Base-by-base conservation (phyloP, 352 stramenopile species). In the Saprolegnia diclina region DNA sequence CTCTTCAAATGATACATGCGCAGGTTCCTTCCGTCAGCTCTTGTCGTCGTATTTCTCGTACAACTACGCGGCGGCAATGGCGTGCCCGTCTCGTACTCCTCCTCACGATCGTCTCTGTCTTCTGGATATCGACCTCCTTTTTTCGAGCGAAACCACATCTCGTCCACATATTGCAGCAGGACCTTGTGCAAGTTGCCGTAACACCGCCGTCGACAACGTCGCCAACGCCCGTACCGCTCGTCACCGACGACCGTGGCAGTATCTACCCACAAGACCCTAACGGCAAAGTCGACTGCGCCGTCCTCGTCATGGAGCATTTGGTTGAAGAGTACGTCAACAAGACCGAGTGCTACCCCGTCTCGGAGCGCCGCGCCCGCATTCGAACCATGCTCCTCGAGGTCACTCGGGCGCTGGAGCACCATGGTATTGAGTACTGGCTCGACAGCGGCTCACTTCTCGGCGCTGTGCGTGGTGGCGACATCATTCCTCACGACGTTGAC, bases 401-500 rank as follows among this genome's bases (percentile, higher is more conserved):
- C 35, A 40, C n/a, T 59, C 13, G 19, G 35, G 16, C 19, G 13
- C 10, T 67, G 19, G 59, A 55, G 46, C 29, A 19, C 10, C 40
- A 64, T 13, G 26, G 38, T 21, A 42, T 64, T 11, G 37, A 42
- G 40, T 64, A 64, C 26, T 64, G 56, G 56, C 56, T 64, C 13
- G 56, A 64, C 40, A 52, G 26, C 55, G 77, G 77, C 11, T 77
- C 76, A 21, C 26, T 84, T 4, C 67, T 84, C 7, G 77, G 77
- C 14, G 77, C 76, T 5, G 73, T 84, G 18, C 75, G 78, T 29
- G 72, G 80, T 52, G 48, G 35, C 18, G 59, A 59, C 4, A 73
- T 79, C 40, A 84, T 84, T 54, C 56, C 77, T 50, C 81, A 72
- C 72, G 81, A 76, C 6, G 76, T 77, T 42, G 77, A 84, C 72